Conservation (phyloP, 2,329 filamentous ascomycete species). For the Penicillium sp. region DNA sequence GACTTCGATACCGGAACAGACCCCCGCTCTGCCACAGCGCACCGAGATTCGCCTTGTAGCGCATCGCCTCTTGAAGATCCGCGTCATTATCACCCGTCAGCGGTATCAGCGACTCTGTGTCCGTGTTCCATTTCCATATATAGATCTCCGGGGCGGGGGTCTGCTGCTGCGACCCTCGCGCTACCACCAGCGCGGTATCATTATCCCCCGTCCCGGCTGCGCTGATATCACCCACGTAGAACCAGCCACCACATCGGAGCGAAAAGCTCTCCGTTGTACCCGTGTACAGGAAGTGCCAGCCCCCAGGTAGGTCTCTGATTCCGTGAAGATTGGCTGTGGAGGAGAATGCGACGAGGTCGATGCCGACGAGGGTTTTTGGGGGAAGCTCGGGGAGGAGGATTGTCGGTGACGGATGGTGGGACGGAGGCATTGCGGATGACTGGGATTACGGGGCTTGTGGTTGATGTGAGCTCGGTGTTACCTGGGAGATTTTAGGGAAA, state of each 20-base stretch:
- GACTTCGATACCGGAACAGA: conserved; percentile 44
- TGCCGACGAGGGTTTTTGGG: conserved; percentile 52
- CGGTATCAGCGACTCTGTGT: conserved; percentile 39
- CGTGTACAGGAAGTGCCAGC: conserved; percentile 64
- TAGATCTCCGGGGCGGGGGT: conserved; percentile 45
- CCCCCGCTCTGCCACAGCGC: conserved; percentile 56
- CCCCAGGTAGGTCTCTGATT: conserved; percentile 59
- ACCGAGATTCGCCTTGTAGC: conserved; percentile 58
- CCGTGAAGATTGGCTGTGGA: conserved; percentile 63
- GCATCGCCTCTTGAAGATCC: conserved; percentile 51
- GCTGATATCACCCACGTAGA: conserved; percentile 50
- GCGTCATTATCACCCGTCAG: conserved; percentile 35
- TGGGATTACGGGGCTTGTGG: background rate
- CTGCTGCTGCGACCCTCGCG: background rate
- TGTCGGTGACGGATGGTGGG: conserved; percentile 39
- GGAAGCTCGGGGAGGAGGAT: conserved; percentile 49
- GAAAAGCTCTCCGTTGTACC: conserved; percentile 60
- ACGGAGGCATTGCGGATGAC: conserved; percentile 19
- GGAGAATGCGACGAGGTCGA: conserved; percentile 62
- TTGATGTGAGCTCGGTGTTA: background rate
- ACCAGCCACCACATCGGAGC: conserved; percentile 64
- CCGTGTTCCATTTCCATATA: conserved; percentile 57
- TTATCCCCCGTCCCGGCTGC: conserved; percentile 18
- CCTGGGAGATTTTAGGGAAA: background rate
- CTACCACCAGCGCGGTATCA: conserved; percentile 18